Conservation (phyloP, 306 rosid genomes). For the Prinsepia uniflora region DNA sequence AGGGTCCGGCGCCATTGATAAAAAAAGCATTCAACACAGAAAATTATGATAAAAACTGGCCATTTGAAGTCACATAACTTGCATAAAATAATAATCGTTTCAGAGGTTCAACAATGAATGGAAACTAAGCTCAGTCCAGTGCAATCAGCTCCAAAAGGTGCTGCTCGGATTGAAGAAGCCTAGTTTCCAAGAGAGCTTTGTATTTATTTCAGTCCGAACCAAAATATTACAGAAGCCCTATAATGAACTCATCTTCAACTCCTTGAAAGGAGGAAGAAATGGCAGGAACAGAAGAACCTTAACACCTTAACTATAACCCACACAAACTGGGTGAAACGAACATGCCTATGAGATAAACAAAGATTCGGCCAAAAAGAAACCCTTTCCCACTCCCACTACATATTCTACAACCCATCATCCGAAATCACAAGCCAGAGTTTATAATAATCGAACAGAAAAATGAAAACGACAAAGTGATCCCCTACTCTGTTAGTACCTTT, state of each 20-base stretch:
- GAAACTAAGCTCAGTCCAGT: neutral
- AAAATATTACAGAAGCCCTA: conserved; percentile 47
- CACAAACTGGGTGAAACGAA: conserved; percentile 44
- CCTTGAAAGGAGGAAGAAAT: conserved; percentile 30
- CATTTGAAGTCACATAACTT: neutral
- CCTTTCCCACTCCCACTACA: conserved; percentile 43
- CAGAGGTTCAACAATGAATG: neutral
- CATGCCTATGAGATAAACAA: conserved; percentile 40
- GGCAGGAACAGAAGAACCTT: conserved; percentile 29
- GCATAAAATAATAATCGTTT: neutral
- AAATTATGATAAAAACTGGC: neutral
- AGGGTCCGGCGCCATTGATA: neutral
- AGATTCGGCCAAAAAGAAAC: conserved; percentile 32
- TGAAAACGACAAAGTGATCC: conserved; percentile 34
- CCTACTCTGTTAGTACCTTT: conserved; percentile 54
- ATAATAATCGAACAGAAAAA: conserved; percentile 28
- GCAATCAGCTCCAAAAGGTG: neutral
- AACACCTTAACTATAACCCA: conserved; percentile 13
- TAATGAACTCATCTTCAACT: conserved; percentile 14
- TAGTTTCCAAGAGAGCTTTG: conserved; percentile 26
- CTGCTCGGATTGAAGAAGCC: neutral
- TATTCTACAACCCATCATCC: conserved; percentile 50
- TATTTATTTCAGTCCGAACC: conserved; percentile 47
- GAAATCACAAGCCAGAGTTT: conserved; percentile 32
- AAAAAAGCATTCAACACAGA: neutral